Evolutionary conservation across 164 flowering plant species (phyloP).

Genomic region (Santalum album): DNA sequence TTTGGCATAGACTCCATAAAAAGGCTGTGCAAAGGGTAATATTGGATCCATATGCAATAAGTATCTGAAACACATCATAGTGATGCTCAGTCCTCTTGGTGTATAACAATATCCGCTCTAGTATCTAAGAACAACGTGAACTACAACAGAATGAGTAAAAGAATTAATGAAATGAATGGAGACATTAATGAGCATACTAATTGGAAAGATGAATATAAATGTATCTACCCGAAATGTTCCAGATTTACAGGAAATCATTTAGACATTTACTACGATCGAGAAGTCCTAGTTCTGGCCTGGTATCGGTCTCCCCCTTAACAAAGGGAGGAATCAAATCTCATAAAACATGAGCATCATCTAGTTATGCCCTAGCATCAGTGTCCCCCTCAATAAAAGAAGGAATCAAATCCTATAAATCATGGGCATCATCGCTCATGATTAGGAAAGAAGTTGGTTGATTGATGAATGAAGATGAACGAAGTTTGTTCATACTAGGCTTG

Average conservation of each 20-base stretch:
- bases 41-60: conserved; percentile 86
- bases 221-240: conserved; percentile 97
- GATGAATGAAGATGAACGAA: too few relatives aligned
- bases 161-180: not conserved
- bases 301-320: conserved; percentile 34
- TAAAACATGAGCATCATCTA: conserved; percentile 20
- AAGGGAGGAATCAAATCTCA: conserved; percentile 46
- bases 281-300: conserved; percentile 43
- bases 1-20: too few relatives aligned
- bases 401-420: too few relatives aligned
- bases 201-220: conserved; percentile 84
- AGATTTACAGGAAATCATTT: conserved; percentile 64
- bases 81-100: conserved; percentile 86
- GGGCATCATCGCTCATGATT: conserved; percentile 50
- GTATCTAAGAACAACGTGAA: conserved; percentile 38
- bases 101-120: conserved; percentile 76
- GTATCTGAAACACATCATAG: conserved; percentile 72
- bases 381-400: too few relatives aligned
- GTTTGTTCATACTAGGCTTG: too few relatives aligned
- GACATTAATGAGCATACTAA: conserved; percentile 23
- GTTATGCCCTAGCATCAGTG: too few relatives aligned
- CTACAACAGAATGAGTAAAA: not conserved
- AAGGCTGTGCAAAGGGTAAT: conserved; percentile 92
- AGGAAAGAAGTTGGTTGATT: too few relatives aligned
- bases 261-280: conserved; percentile 67